Base-by-base conservation (phyloP, 345 rosid genomes). In the Odontarrhena argentea region DNA sequence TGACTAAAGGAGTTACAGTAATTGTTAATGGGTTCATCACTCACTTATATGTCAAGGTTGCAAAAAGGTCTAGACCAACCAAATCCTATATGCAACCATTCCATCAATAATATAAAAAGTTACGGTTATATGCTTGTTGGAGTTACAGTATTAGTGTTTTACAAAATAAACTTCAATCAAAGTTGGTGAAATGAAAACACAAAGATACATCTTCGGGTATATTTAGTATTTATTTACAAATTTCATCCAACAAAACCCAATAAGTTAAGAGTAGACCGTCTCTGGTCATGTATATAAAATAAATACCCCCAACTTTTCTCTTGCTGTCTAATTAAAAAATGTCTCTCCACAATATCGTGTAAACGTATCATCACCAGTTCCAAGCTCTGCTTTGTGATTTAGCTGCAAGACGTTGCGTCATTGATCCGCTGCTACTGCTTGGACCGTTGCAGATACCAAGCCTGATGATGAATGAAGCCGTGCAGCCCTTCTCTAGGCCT, bases 401-500 rank as follows among this genome's bases (percentile, higher is more conserved):
- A 14, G 73, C 62, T 71, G 83, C 79, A 44, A 72, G 69, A 36
- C 74, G 83, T 78, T 60, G 76, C 15, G 42, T 59, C 26, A 78
- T 69, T 30, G 79, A 54, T 43, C 81, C 82, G 32, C 48, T 73
- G 71, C 71, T 65, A 58, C 45, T 47, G 62, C 47, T 50, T 1
- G 79, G 76, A 34, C 76, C 78, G 45, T 71, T 83, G 81, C 83
- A 82, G 9, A 80, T 70, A 52, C 89, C 91, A 0, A 93, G 92
- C 75, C 78, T 85, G 54, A 93, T 71, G 7, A 88, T 70, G 75
- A 93, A 85, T 5, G 89, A 81, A 5, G 84, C 85, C 2, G 62
- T 65, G 69, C 87, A 74, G 26, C 99, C 99, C 79, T 90, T 90
- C 47, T 76, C 81, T 25, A 74, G 58, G 41, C 99, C 99, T 49